Evolutionary conservation across 176 grass and related monocot species (phyloP), one percentile per base, ranked within the genome.

Genomic region (Paspalum vaginatum): DNA sequence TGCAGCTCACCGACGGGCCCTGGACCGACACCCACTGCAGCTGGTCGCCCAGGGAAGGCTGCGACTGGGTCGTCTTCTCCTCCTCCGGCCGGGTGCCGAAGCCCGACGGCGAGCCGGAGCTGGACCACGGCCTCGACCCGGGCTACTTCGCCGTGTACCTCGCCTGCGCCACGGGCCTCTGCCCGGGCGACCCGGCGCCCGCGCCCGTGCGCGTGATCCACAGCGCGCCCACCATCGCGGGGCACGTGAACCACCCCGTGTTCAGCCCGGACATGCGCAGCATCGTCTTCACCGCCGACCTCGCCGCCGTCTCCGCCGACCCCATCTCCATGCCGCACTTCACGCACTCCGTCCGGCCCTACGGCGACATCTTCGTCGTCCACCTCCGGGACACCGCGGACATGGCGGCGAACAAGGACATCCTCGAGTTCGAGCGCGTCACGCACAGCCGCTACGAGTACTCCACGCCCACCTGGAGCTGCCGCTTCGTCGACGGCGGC

Each of bases 1-100:
- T 89, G 11, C 74, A 13, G 6, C 68, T 85, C 4, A 89, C 81
- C 7, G 8, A 55, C 4, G 70, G 87, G 3, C 3, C 8, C 0
- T 85, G 83, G 77, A 69, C 4, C 6, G 87, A 89, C 70, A 89
- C 83, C 5, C 83, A 89, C 22, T 89, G 87, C 72, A 57, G 21
- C 9, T 85, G 87, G 87, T 85, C 87, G 0, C 83, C 87, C 7
- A 55, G 0, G 9, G 70, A 21, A 6, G n/a, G 7, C 20, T 21
- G 83, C 3, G 77, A 85, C 81, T 89, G 87, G 82, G 7, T 89
- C 77, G 87, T 81, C 41, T 85, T 89, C 82, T 89, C 87, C 1
- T 89, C 87, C 0, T 77, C 71, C 5, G 56, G 3, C 21, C 24
- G 22, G 56, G 46, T 40, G n/a, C 81, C 54, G 82, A 65, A 68